These are phyloP conservation scores for Epipyxis sp. DNA, from an alignment of 108 stramenopile genomes.

Conservation along the genomic window DNA sequence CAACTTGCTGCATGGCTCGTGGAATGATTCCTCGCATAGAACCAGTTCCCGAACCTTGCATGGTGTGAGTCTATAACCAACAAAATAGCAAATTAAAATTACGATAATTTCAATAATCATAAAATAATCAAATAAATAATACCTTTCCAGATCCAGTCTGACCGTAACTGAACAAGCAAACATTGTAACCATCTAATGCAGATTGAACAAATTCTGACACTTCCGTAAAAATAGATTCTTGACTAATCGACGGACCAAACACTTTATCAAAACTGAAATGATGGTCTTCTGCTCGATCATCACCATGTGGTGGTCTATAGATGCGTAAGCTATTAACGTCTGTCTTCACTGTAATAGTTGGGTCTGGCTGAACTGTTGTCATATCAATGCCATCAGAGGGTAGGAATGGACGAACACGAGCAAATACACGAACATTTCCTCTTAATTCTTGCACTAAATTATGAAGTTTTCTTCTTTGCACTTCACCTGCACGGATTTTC, in stretches of 20 bases:
- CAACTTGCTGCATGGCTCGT: slow-evolving; percentile 82
- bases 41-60: slow-evolving; percentile 81
- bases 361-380: not conserved
- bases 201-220: slow-evolving; percentile 94
- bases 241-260: slow-evolving; percentile 78
- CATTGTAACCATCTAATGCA: slow-evolving; percentile 88
- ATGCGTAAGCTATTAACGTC: slow-evolving; percentile 2
- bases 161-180: slow-evolving; percentile 49
- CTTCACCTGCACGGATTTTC: slow-evolving; percentile 76
- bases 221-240: slow-evolving; percentile 84
- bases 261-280: slow-evolving; percentile 85
- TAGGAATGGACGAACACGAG: slow-evolving; percentile 84
- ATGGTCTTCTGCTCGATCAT: not conserved
- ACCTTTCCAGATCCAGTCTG: slow-evolving; percentile 53
- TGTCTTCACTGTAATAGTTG: not conserved
- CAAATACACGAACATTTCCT: slow-evolving; percentile 91
- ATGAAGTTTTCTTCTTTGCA: slow-evolving; percentile 72
- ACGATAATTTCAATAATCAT: too few species aligned
- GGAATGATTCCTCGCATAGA: slow-evolving; percentile 90
- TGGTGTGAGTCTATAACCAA: slow-evolving; percentile 94
- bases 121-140: too few species aligned
- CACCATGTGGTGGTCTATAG: not conserved
- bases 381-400: slow-evolving; percentile 62
- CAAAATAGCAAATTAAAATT: too few species aligned
- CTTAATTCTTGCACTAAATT: slow-evolving; percentile 87